Percentiles rank a stretch among this genome's conserved stretches.
These are phyloP conservation scores for Mycena venus DNA, from an alignment of 768 basidiomycete species.

Conservation along the genomic window DNA sequence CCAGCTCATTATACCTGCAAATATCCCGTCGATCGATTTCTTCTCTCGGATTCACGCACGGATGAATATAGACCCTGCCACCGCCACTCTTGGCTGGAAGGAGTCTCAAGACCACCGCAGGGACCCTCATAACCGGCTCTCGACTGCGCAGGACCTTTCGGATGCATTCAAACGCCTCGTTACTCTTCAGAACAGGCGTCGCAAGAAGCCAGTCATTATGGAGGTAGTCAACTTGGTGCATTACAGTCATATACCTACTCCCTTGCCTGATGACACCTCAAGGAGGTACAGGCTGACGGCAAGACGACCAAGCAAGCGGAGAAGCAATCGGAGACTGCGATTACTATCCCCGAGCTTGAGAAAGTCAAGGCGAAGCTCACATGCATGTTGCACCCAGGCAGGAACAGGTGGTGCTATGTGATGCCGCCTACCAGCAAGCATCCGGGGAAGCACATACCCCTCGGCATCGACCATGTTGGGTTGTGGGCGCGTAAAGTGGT, in stretches of 20 bases:
- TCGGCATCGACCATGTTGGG: neutral
- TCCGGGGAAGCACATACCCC: neutral
- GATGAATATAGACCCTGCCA: neutral
- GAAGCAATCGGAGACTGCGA: conserved; percentile 6
- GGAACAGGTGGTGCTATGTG: conserved; percentile 17
- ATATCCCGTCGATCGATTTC: neutral
- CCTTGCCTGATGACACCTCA: neutral
- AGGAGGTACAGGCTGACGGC: conserved; percentile 14
- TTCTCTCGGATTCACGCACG: neutral
- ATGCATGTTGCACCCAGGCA: conserved; percentile 3
- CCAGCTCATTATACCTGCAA: neutral
- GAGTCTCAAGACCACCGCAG: neutral
- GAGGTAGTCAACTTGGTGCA: conserved; percentile 5
- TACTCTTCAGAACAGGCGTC: neutral
- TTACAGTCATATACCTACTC: neutral
- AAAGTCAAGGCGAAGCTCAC: conserved; percentile 1
- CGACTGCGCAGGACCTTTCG: neutral
- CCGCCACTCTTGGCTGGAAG: conserved; percentile 1
- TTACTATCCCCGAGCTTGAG: neutral
- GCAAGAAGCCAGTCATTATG: neutral
- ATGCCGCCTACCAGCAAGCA: neutral
- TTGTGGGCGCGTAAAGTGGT: conserved; percentile 17
- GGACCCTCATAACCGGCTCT: neutral
- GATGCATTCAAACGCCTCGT: neutral
- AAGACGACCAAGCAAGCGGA: conserved; percentile 9